Evolutionary conservation across 768 basidiomycete genomes (phyloP), one percentile per base, ranked within the genome.

Genomic region (Rhizopogon vulgaris): DNA sequence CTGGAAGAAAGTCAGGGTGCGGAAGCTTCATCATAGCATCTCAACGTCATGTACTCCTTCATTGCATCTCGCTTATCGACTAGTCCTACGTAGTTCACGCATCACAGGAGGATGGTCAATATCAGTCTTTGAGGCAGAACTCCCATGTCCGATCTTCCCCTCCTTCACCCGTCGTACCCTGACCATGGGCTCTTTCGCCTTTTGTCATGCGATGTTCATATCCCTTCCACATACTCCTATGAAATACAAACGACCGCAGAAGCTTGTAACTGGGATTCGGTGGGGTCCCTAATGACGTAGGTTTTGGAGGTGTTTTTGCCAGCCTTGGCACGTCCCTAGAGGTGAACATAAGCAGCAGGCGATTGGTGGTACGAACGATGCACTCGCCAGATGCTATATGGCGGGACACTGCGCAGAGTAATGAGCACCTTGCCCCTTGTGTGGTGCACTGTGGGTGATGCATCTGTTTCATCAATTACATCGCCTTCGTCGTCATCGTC

Each of bases 201-300:
- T 93, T 87, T 3, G 95, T 96, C 84, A 95, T 87, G n/a, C 90
- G 74, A 65, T 98, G 95, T 59, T 85, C 85, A 60, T 97, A 98
- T 1, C 90, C 92, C 43, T 78, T 80, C 83, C 92, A 98, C 0
- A 71, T 56, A 9, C 66, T 65, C 38, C 88, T 74, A 38, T 82
- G 72, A 63, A 98, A 97, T 15, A 66, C 73, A 66, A 94, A 97
- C 0, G 92, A 94, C 27, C 90, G 79, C 15, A 92, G 65, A 10
- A 87, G 75, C 2, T 67, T 76, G 63, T 87, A 98, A 4, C 67
- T 71, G 5, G 90, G 87, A 62, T 85, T 87, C n/a, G 71, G 68
- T 3, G 70, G 68, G 37, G 73, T 70, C 40, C 73, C 77, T 3
- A 70, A 62, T 12, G 71, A 66, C 18, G 73, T 64, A 22, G 80